A percentile compares a stretch with the other conserved stretches of the same genome.
These are phyloP conservation scores for Sesbania bispinosa DNA, from an alignment of 306 rosid genomes.

Conservation along the genomic window DNA sequence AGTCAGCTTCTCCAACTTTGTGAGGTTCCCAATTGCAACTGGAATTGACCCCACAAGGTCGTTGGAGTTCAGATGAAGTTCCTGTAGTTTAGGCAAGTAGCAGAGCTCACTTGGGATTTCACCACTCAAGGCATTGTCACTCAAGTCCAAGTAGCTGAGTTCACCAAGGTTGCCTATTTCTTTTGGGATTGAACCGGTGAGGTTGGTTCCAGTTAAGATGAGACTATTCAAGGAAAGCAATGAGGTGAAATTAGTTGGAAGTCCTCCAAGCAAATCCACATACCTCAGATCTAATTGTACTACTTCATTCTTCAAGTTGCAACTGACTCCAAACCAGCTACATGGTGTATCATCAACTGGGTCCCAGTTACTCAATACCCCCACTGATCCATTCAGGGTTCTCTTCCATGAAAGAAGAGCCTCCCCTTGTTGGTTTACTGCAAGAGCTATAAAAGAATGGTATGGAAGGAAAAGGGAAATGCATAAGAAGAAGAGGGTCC, in stretches of 20 bases:
- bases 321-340: slow-evolving; percentile 72
- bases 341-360: slow-evolving; percentile 64
- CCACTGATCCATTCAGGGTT: slow-evolving; percentile 59
- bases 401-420: slow-evolving; percentile 84
- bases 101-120: slow-evolving; percentile 64
- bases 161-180: slow-evolving; percentile 43
- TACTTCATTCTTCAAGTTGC: slow-evolving; percentile 53
- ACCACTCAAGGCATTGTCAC: slow-evolving; percentile 70
- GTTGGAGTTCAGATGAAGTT: slow-evolving; percentile 65
- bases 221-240: slow-evolving; percentile 51
- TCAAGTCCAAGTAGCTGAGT: slow-evolving; percentile 53
- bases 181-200: slow-evolving; percentile 78
- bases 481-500: slow-evolving; percentile 50
- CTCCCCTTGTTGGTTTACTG: slow-evolving; percentile 69
- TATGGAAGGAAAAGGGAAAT: slow-evolving; percentile 39
- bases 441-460: slow-evolving; percentile 28
- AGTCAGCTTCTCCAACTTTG: slow-evolving; percentile 41
- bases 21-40: slow-evolving; percentile 58
- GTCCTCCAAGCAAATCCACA: slow-evolving; percentile 59
- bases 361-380: slow-evolving; percentile 56
- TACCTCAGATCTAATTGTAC: slow-evolving; percentile 55
- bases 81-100: slow-evolving; percentile 47
- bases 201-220: slow-evolving; percentile 62
- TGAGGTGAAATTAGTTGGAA: slow-evolving; percentile 61
- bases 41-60: slow-evolving; percentile 65